Conservation (phyloP, 805 yeast genomes). For the Sporopachydermia lactativora region DNA sequence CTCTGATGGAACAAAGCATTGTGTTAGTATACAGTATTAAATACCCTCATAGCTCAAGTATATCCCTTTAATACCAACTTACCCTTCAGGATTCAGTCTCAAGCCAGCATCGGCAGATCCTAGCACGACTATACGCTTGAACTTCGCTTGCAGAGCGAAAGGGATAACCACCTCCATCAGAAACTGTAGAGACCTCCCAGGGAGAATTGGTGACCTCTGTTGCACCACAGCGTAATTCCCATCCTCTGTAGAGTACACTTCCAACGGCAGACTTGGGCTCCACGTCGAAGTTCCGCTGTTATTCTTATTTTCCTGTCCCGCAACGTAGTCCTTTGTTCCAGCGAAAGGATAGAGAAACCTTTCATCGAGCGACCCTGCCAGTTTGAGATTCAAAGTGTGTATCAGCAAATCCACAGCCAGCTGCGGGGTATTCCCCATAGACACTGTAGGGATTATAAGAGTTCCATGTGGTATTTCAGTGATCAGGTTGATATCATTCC, state of each 20-base stretch:
- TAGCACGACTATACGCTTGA: constrained; percentile 36
- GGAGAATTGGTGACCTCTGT: constrained; percentile 74
- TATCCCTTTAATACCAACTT: too few relatives aligned
- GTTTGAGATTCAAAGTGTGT: constrained; percentile 39
- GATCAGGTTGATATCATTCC: too few relatives aligned
- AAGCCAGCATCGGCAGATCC: constrained; percentile 66
- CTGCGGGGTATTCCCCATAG: constrained; percentile 88
- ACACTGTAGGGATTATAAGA: constrained; percentile 57
- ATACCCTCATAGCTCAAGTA: too few relatives aligned
- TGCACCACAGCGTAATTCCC: constrained; percentile 46
- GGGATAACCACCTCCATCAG: constrained; percentile 36
- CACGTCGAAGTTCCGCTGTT: constrained; percentile 20
- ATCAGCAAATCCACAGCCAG: constrained; percentile 59
- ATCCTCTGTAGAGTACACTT: constrained; percentile 16
- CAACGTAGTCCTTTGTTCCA: constrained; percentile 52
- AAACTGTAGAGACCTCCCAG: constrained; percentile 39
- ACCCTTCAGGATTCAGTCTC: constrained; percentile 8
- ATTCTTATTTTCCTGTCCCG: constrained; percentile 9
- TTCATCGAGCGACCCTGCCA: constrained; percentile 44
- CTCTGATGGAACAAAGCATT: too few relatives aligned
- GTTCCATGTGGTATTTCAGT: too few relatives aligned
- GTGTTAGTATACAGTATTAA: too few relatives aligned
- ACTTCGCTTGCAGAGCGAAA: constrained; percentile 27
- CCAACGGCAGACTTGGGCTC: constrained; percentile 2
- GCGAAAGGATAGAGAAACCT: constrained; percentile 64